Base-by-base conservation (phyloP, 2,329 filamentous ascomycete species). In the Aplosporella prunicola region DNA sequence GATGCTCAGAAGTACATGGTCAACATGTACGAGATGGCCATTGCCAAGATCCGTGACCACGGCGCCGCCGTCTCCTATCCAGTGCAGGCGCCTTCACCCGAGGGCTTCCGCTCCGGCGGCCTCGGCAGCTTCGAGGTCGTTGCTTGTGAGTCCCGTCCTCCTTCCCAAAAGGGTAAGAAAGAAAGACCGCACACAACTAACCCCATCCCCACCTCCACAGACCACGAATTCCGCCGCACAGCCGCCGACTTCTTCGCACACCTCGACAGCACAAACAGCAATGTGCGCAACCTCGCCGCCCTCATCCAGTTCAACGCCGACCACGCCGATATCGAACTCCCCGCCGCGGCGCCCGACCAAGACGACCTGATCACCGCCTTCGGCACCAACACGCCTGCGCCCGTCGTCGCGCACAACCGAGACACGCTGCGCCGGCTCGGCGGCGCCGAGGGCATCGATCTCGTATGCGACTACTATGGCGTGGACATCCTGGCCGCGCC, bases 1-100 rank as follows among this genome's bases (percentile, higher is more conserved):
- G 55, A 59, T 40, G 56, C 56, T 13, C 54, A 59, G 47, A 47
- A 51, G 33, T 58, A 56, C 39, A 59, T 59, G 56, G 55, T 58
- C 17, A 51, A 55, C 35, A 57, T 57, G 43, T 59, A 59, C 41
- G 54, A 58, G 17, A 49, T 47, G 46, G 50, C 57, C 5, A 52
- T 59, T 15, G 48, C 54, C 31, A 49, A 43, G n/a, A 48, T 59
- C 42, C 54, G 56, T 35, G 53, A 58, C 39, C 55, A 57, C 47
- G 55, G 54, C 9, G 54, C 57, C 11, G 51, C 56, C 30, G 46
- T 58, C 7, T 51, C 55, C 8, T 58, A 58, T 40, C 55, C 56
- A 2, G 51, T 59, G 5, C 53, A 58, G 32, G 34, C 56, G 9
- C 47, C 46, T 2, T 47, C 52, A 13, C 56, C 55, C 32, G 45